Conservation (phyloP, 192 early-diverging fungal species). For the Diversispora eburnea region DNA sequence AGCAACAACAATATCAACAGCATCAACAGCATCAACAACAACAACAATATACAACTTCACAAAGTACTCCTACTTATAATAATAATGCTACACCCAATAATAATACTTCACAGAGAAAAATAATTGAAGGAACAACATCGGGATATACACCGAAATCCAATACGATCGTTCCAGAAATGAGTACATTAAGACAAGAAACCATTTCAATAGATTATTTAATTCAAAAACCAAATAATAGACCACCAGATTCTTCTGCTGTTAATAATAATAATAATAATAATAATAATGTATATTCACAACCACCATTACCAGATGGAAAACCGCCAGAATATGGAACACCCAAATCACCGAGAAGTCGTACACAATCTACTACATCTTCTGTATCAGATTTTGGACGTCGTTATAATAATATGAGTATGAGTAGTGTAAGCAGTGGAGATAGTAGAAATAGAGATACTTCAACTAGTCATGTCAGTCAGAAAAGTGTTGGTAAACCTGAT, state of each 20-base stretch:
- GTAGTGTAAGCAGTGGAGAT: slow-evolving; percentile 25
- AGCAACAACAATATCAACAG: too few relatives aligned
- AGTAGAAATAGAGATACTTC: slow-evolving; percentile 20
- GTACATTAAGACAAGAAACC: slow-evolving; percentile 20
- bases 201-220: slow-evolving; percentile 10
- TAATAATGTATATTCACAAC: not conserved
- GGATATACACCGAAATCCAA: slow-evolving; percentile 15
- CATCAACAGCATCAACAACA: too few relatives aligned
- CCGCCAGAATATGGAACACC: slow-evolving; percentile 20
- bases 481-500: not conserved
- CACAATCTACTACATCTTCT: slow-evolving; percentile 25
- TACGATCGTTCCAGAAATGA: slow-evolving; percentile 24
- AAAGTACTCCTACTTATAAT: not conserved
- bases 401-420: slow-evolving; percentile 29
- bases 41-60: not conserved
- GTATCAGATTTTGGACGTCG: slow-evolving; percentile 23
- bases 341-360: slow-evolving; percentile 20
- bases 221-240: slow-evolving; percentile 22
- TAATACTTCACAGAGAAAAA: not conserved
- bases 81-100: not conserved
- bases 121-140: slow-evolving; percentile 6
- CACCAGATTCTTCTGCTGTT: not conserved
- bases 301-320: slow-evolving; percentile 8
- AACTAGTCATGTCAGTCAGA: slow-evolving; percentile 21
- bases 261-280: slow-evolving; percentile 10